phyloP scores from a whole-genome alignment of 164 flowering plant species.

The Stephania japonica region DNA sequence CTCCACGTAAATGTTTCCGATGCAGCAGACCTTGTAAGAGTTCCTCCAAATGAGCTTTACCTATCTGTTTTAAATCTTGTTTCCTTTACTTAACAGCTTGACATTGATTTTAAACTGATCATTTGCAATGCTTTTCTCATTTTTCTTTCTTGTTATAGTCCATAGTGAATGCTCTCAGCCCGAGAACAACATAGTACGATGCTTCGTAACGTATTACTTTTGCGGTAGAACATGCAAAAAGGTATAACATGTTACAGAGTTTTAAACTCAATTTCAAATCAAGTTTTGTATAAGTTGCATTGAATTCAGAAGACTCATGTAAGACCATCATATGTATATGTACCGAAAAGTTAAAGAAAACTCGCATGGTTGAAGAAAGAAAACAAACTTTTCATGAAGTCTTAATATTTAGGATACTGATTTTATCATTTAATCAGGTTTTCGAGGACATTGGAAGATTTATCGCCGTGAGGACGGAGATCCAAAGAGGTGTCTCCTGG shows the following conservation, averaged over 20 bases:
- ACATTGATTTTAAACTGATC: no score
- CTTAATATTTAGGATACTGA: background rate
- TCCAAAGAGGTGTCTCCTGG: background rate
- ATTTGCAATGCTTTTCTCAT: no score
- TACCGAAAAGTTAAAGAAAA: no score
- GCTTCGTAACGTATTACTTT: background rate
- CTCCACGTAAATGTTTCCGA: slow-evolving; percentile 16
- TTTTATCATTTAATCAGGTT: background rate
- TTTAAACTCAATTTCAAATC: background rate
- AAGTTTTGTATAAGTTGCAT: background rate
- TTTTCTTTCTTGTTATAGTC: background rate
- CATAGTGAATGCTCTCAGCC: background rate
- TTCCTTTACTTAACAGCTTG: no score
- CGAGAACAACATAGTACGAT: no score
- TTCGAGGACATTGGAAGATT: background rate
- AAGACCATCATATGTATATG: no score
- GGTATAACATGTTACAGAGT: slow-evolving; percentile 12
- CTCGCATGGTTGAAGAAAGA: background rate
- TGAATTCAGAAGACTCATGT: background rate
- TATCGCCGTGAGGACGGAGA: background rate
- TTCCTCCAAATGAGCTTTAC: background rate
- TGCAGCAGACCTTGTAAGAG: slow-evolving; percentile 25
- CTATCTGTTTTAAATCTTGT: background rate
- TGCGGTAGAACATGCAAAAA: slow-evolving; percentile 21
- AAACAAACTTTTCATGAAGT: background rate